Conservation (phyloP, 257 asterid genomes). For the Dorcoceras hygrometricum region DNA sequence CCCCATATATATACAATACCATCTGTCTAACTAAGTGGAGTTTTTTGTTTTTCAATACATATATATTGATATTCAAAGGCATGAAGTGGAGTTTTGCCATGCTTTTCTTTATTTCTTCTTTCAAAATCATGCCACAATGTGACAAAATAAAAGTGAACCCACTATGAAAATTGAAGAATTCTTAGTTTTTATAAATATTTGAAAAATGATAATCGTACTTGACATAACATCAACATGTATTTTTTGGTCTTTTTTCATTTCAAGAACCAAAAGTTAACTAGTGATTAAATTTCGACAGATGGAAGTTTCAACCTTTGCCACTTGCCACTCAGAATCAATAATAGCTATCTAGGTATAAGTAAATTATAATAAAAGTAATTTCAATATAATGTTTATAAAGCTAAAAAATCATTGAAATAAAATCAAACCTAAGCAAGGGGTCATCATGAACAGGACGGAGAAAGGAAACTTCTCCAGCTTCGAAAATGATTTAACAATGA, state of each 20-base stretch:
- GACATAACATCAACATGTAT: neutral
- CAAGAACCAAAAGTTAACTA: neutral
- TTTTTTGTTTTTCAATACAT: no score
- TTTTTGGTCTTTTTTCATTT: neutral
- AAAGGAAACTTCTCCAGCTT: conserved; percentile 2
- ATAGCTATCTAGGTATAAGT: conserved; percentile 28
- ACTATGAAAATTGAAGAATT: neutral
- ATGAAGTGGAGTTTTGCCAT: conserved; percentile 23
- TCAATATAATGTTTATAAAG: no score
- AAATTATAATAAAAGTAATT: conserved; percentile 16
- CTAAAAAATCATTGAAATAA: conserved; percentile 6
- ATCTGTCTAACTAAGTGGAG: conserved; percentile 15
- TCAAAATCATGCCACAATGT: no score
- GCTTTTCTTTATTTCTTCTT: neutral
- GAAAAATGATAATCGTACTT: neutral
- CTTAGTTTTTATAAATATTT: neutral
- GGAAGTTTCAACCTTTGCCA: no score
- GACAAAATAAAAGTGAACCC: no score
- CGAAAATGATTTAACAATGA: neutral
- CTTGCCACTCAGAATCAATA: neutral
- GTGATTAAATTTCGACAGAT: neutral
- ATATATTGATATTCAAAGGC: no score
- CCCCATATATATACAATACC: neutral
- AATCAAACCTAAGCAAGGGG: conserved; percentile 23
- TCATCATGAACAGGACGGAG: conserved; percentile 28